Conservation (phyloP, 345 rosid genomes). For the Camelina sativa region DNA sequence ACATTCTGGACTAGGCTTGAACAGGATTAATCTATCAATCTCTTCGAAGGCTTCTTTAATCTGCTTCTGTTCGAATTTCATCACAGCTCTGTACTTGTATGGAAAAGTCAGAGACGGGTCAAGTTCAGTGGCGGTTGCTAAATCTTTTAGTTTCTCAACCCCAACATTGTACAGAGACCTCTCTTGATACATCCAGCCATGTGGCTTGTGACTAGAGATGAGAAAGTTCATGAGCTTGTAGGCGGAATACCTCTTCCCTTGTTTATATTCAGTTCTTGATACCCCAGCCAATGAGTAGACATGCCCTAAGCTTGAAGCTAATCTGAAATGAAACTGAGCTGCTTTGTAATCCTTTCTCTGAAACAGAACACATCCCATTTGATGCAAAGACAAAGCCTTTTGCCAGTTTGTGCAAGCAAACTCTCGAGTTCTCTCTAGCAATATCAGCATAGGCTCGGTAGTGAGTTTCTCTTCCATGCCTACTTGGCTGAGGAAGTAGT, state of each 20-base stretch:
- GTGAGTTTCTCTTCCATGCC: slow-evolving; percentile 67
- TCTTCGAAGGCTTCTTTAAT: slow-evolving; percentile 69
- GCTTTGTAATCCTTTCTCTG: slow-evolving; percentile 64
- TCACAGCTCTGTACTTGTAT: slow-evolving; percentile 77
- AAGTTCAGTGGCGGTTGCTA: slow-evolving; percentile 71
- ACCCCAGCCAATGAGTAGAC: slow-evolving; percentile 82
- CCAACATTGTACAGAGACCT: slow-evolving; percentile 70
- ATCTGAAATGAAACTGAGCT: slow-evolving; percentile 66
- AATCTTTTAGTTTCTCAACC: slow-evolving; percentile 63
- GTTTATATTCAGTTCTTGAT: slow-evolving; percentile 77
- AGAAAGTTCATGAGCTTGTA: slow-evolving; percentile 67
- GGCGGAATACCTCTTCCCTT: slow-evolving; percentile 73
- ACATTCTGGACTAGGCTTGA: slow-evolving; percentile 75
- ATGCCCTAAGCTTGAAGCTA: slow-evolving; percentile 77
- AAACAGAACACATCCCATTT: slow-evolving; percentile 73
- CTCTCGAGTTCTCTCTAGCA: slow-evolving; percentile 70
- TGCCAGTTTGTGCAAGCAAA: slow-evolving; percentile 75
- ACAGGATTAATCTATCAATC: slow-evolving; percentile 64
- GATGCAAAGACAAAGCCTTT: slow-evolving; percentile 77
- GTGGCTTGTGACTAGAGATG: slow-evolving; percentile 61
- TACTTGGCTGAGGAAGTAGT: slow-evolving; percentile 83
- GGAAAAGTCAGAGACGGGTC: slow-evolving; percentile 86
- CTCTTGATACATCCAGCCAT: slow-evolving; percentile 99
- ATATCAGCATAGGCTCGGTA: slow-evolving; percentile 52
- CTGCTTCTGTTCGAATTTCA: slow-evolving; percentile 62